These are phyloP conservation scores for Sordariomycetes sp. DNA, from an alignment of 2,329 filamentous ascomycete species.

Conservation along the genomic window DNA sequence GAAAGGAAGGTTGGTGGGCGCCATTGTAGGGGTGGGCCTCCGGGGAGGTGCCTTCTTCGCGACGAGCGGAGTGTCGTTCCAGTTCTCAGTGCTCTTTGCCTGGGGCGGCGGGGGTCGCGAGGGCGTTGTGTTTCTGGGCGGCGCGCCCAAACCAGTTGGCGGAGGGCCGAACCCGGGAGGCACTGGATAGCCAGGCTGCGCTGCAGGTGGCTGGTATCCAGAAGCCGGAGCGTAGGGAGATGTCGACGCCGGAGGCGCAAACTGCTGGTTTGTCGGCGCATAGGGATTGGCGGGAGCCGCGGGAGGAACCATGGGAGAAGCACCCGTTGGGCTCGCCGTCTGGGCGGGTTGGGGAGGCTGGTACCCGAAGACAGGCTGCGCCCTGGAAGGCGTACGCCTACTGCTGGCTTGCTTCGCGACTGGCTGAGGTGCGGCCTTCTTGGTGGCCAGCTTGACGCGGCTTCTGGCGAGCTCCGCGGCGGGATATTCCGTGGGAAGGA, in stretches of 20 bases:
- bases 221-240: conserved; percentile 1
- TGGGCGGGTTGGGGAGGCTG: conserved; percentile 28
- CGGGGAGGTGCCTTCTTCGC: conserved; percentile 54
- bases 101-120: conserved; percentile 57
- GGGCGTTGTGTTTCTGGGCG: conserved; percentile 49
- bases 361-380: conserved; percentile 26
- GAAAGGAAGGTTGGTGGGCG: conserved; percentile 65
- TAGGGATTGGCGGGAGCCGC: conserved; percentile 18
- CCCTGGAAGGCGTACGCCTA: conserved; percentile 20
- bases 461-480: conserved; percentile 78
- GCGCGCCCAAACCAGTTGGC: conserved; percentile 19
- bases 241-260: conserved; percentile 7
- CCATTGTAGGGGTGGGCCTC: conserved; percentile 58
- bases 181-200: conserved; percentile 4
- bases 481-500: conserved; percentile 72
- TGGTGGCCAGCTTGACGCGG: conserved; percentile 73
- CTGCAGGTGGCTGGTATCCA: conserved; percentile 6
- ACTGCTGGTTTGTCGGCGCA: conserved; percentile 14
- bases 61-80: conserved; percentile 93
- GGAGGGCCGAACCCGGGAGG: conserved; percentile 13
- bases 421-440: conserved; percentile 22
- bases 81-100: conserved; percentile 61
- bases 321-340: conserved; percentile 11
- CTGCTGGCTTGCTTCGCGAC: conserved; percentile 10
- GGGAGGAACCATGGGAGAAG: conserved; percentile 10